phyloP scores from a whole-genome alignment of 75 land plant genomes.

The Larix kaempferi region DNA sequence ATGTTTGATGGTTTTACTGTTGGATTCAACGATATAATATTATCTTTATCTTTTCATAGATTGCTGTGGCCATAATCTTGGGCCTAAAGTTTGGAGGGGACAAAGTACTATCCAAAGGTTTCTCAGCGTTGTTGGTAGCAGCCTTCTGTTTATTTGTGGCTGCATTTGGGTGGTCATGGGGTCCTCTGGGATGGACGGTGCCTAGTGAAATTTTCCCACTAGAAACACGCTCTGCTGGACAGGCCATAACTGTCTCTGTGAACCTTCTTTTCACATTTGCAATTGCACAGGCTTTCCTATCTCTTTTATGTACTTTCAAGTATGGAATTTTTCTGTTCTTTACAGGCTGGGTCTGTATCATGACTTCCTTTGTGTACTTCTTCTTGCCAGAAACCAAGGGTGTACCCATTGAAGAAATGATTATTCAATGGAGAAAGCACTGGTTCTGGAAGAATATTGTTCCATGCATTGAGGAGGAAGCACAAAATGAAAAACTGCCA shows the following conservation, averaged over 20 bases:
- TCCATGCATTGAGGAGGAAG: no score
- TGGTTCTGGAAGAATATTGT: slow-evolving; percentile 64
- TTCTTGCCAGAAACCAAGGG: slow-evolving; percentile 88
- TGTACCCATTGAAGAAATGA: slow-evolving; percentile 89
- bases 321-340: slow-evolving; percentile 84
- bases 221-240: slow-evolving; percentile 85
- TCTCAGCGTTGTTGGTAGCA: slow-evolving; percentile 41
- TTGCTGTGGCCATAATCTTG: slow-evolving; percentile 48
- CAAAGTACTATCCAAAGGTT: slow-evolving; percentile 35
- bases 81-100: slow-evolving; percentile 42
- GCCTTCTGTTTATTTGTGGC: slow-evolving; percentile 58
- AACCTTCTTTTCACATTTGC: slow-evolving; percentile 77
- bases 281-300: slow-evolving; percentile 67
- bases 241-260: slow-evolving; percentile 74
- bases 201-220: slow-evolving; percentile 92
- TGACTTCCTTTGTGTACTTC: slow-evolving; percentile 63
- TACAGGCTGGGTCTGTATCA: slow-evolving; percentile 73
- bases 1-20: no score
- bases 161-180: slow-evolving; percentile 96
- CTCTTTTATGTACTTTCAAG: slow-evolving; percentile 65
- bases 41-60: slow-evolving; percentile 18
- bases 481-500: no score
- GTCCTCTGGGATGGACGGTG: slow-evolving; percentile 78
- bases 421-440: slow-evolving; percentile 72
- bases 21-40: no score